Evolutionary conservation across 2,329 filamentous ascomycete species (phyloP), one percentile per base, ranked within the genome.

Genomic region (Aureobasidium uvarum): DNA sequence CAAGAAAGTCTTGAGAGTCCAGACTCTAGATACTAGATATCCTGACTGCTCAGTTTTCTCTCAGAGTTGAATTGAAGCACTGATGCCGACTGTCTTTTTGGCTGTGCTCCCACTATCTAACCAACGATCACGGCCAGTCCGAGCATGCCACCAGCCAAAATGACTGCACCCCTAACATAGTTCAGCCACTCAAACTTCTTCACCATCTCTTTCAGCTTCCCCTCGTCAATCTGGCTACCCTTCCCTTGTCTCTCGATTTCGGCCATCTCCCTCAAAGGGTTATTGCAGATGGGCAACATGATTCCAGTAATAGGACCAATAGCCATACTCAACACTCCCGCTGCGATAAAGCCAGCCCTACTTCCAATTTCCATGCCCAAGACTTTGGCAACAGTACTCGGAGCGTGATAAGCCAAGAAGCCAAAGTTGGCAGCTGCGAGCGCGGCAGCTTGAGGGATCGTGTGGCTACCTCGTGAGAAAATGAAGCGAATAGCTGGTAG

Each of bases 401-500:
- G n/a, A 25, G 33, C 18, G 25, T 45, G 18, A 13, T 48, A 55
- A 2, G 48, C 48, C 33, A 64, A 5, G 10, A 8, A 64, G 11
- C 25, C 36, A 38, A 54, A 54, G 23, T 52, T 55, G 6, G 60
- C 48, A 3, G 60, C 51, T 16, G 60, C 60, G 13, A 64, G 11
- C 1, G 23, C 31, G 8, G 60, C 60, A 11, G 60, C 46, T 45
- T 64, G 23, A 5, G 60, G 60, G 13, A 64, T 45, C 1, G 54
- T 18, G 8, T 64, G 60, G 6, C n/a, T 25, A 5, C 60, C 60
- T 2, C 60, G 46, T 0, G 33, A 41, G 48, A 64, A 64, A 10
- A 64, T 39, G 28, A 64, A 64, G 31, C 60, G 60, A 6, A 64
- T 55, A 10, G 60, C 48, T 23, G 60, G 60, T 3, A 64, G 48